These are phyloP conservation scores for Dioscorea zingiberensis DNA, from an alignment of 106 monocot species.

Conservation along the genomic window DNA sequence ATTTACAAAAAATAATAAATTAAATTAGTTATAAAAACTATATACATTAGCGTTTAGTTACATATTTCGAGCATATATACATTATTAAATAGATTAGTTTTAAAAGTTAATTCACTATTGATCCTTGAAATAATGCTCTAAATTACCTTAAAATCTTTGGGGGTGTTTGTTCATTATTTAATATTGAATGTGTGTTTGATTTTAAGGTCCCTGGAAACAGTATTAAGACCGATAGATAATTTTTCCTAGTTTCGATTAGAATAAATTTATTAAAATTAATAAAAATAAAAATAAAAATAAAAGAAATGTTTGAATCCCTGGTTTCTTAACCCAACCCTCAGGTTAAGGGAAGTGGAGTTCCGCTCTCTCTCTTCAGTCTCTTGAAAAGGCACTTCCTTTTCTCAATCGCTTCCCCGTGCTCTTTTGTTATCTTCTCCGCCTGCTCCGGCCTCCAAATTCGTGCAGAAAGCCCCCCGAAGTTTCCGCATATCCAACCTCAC, in stretches of 20 bases:
- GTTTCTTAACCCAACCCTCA: background rate
- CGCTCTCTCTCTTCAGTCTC: background rate
- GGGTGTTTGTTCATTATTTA: too few relatives aligned
- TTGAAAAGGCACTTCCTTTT: background rate
- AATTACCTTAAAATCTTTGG: too few relatives aligned
- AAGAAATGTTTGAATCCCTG: background rate
- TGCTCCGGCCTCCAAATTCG: background rate
- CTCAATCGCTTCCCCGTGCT: background rate
- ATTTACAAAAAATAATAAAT: too few relatives aligned
- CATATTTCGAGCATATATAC: too few relatives aligned
- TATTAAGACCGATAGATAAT: too few relatives aligned
- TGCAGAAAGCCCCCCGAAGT: background rate
- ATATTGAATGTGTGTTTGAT: too few relatives aligned
- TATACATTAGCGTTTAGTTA: too few relatives aligned
- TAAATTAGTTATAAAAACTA: too few relatives aligned
- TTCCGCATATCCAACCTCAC: background rate
- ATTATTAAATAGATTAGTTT: too few relatives aligned
- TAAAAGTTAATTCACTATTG: too few relatives aligned
- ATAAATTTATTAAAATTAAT: background rate
- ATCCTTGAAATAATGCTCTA: too few relatives aligned
- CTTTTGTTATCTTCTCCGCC: slow-evolving; percentile 1
- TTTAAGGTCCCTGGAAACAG: too few relatives aligned
- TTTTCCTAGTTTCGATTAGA: background rate
- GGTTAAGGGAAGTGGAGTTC: background rate
- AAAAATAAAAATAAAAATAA: background rate